Evolutionary conservation across 805 yeast genomes (phyloP).

Genomic region (Candida arabinofermentans): DNA sequence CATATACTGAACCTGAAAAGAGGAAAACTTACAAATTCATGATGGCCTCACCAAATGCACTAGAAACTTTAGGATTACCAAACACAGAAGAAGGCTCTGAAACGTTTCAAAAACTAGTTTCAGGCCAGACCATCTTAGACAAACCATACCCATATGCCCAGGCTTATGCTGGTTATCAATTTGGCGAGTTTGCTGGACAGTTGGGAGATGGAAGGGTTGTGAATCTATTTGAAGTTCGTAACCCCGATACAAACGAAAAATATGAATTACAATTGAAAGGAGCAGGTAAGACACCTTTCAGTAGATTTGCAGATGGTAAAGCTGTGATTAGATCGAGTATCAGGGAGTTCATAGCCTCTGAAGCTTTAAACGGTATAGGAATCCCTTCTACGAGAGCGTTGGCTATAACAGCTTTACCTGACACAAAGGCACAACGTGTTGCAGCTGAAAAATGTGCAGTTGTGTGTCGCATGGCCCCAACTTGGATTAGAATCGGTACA

Average conservation of each 20-base stretch:
- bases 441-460: conserved; percentile 79
- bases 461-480: conserved; percentile 76
- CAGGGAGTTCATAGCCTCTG: conserved; percentile 83
- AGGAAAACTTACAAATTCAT: conserved; percentile 51
- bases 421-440: conserved; percentile 69
- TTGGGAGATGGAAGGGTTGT: conserved; percentile 93
- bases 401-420: conserved; percentile 66
- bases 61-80: conserved; percentile 57
- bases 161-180: conserved; percentile 94
- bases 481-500: conserved; percentile 85
- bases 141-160: conserved; percentile 73
- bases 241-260: conserved; percentile 34
- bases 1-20: conserved; percentile 67
- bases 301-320: conserved; percentile 95
- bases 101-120: conserved; percentile 47
- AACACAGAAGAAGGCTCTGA: conserved; percentile 21
- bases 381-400: conserved; percentile 86
- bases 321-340: conserved; percentile 87
- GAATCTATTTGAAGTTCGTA: conserved; percentile 68
- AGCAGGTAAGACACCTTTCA: conserved; percentile 85
- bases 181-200: conserved; percentile 96
- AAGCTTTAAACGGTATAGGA: conserved; percentile 72
- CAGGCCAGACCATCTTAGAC: conserved; percentile 50
- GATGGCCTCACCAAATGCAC: conserved; percentile 55
- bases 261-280: conserved; percentile 86